phyloP scores from a whole-genome alignment of 2,329 filamentous ascomycete genomes.

The Verticillium alfalfae region DNA sequence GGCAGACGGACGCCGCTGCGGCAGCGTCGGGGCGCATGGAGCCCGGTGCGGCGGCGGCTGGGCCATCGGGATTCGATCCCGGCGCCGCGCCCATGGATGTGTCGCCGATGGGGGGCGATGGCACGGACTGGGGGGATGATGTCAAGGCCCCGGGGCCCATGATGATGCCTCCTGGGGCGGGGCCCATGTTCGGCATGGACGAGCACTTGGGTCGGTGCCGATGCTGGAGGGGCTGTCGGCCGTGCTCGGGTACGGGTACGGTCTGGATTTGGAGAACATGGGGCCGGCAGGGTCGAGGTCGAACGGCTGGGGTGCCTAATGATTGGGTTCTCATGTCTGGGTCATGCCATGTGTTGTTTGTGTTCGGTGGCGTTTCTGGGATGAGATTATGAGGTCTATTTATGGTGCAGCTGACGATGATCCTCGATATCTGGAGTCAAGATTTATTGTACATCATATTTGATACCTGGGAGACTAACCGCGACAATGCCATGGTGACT shows the following conservation, averaged over 20 bases:
- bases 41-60: constrained; percentile 4
- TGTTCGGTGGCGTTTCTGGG: no score
- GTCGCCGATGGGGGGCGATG: constrained; percentile 12
- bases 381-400: no score
- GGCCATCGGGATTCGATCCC: constrained; percentile 11
- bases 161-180: constrained; percentile 18
- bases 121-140: neutral
- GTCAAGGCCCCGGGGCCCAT: constrained; percentile 11
- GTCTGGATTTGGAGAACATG: constrained; percentile 4
- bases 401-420: no score
- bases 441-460: no score
- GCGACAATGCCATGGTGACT: no score
- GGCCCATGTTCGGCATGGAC: constrained; percentile 28
- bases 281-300: neutral
- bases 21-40: neutral
- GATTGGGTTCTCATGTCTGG: neutral
- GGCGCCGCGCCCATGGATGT: constrained; percentile 14
- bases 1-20: constrained; percentile 27
- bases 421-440: no score
- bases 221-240: constrained; percentile 1
- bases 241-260: constrained; percentile 10
- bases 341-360: neutral
- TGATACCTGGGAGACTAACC: no score
- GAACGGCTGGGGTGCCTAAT: neutral
- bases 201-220: constrained; percentile 28